Evolutionary conservation across 768 basidiomycete genomes (phyloP).

Genomic region (Asterophora lycoperdoides): DNA sequence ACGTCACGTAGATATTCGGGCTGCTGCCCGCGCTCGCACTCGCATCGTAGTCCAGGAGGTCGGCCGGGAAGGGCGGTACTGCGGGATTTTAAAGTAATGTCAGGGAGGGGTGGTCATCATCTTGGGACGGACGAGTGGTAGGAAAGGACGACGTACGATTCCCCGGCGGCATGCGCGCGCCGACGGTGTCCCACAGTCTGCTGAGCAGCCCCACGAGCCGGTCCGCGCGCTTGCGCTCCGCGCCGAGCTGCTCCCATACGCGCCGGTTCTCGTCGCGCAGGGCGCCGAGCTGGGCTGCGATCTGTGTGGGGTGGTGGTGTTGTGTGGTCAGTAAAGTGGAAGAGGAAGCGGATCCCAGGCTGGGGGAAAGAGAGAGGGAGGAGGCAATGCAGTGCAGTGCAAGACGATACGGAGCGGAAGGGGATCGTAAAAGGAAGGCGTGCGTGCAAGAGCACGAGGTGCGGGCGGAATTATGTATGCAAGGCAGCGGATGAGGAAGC

Average conservation of each 20-base stretch:
- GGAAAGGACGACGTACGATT: conserved; percentile 40
- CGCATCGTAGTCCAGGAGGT: conserved; percentile 48
- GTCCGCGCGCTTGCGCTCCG: conserved; percentile 59
- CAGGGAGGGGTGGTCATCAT: background rate
- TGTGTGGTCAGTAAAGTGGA: background rate
- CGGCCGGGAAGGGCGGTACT: conserved; percentile 47
- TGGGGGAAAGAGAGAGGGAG: no score
- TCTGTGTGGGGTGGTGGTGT: no score
- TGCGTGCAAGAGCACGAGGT: no score
- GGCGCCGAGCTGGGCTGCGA: conserved; percentile 57
- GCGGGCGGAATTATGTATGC: no score
- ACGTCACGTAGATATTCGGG: conserved; percentile 73
- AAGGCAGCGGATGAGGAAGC: no score
- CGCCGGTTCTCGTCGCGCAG: conserved; percentile 72
- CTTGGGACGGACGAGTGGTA: background rate
- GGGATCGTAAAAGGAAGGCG: conserved; percentile 6
- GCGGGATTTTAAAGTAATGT: background rate
- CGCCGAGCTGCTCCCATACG: conserved; percentile 51
- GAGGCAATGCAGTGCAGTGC: no score
- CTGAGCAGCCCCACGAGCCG: conserved; percentile 56
- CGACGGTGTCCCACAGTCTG: conserved; percentile 58
- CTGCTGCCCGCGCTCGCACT: conserved; percentile 17
- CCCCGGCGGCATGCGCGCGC: conserved; percentile 52
- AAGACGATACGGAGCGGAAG: no score
- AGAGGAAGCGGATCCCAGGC: background rate